Percentiles rank a stretch among this genome's conserved stretches.
Conservation (phyloP, 257 asterid genomes). For the Haberlea rhodopensis region DNA sequence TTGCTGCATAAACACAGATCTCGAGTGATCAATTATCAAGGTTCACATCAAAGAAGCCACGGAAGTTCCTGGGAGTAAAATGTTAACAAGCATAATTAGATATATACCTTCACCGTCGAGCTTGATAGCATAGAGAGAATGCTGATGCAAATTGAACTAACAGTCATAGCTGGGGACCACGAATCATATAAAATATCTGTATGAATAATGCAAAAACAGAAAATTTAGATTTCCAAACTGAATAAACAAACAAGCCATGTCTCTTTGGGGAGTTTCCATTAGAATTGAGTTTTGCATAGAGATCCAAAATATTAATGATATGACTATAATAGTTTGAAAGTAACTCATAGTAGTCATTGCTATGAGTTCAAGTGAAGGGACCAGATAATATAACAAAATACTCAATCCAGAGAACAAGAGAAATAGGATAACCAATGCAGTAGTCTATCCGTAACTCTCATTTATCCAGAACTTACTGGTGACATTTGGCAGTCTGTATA, state of each 20-base stretch:
- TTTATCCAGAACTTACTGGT: not conserved
- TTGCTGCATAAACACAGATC: constrained; percentile 53
- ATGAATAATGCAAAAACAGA: constrained; percentile 6
- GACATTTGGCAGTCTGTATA: not conserved
- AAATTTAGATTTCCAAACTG: constrained; percentile 1
- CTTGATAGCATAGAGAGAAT: constrained; percentile 97
- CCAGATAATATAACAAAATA: not conserved
- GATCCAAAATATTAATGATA: not conserved
- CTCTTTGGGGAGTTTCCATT: not conserved
- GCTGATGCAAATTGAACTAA: constrained; percentile 93
- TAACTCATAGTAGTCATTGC: not conserved
- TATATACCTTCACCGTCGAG: constrained; percentile 79
- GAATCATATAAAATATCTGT: constrained; percentile 93
- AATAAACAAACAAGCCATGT: not conserved
- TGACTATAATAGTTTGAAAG: not conserved
- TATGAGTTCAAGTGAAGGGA: not conserved
- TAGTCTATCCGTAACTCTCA: not conserved
- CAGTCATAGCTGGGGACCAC: constrained; percentile 99
- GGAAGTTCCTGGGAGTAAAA: not conserved
- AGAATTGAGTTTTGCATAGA: not conserved
- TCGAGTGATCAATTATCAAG: not conserved
- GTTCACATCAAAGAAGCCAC: not conserved
- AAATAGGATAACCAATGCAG: not conserved
- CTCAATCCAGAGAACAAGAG: not conserved
- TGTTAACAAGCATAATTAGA: not conserved